Evolutionary conservation across 225 moss, liverwort and hornwort genomes (phyloP), one percentile per base, ranked within the genome.

Genomic region (Anthoceros angustus): DNA sequence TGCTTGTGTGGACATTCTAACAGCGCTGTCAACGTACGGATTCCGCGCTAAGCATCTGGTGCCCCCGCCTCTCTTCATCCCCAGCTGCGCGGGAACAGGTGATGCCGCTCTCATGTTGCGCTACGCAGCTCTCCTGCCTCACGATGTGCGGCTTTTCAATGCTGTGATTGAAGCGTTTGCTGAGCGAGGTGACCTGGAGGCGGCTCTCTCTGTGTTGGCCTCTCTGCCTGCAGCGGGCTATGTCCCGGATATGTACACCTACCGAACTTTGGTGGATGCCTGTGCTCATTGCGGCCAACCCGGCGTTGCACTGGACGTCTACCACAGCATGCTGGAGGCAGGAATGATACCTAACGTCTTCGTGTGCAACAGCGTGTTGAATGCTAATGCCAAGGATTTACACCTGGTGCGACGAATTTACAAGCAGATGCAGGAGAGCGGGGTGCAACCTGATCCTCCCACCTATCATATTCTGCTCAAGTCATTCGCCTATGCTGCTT

Each of bases 281-380:
- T 95, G 94, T 76, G 88, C 88, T 64, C 82, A 80, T 63, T 76
- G 78, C 69, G 77, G 78, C 68, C 85, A 88, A 41, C 75, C 86
- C 63, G 77, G 83, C 15, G 82, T 77, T 76, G 94, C 94, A 66
- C 62, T 70, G 49, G 74, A 79, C 77, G 78, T 90, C 55, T 90
- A 88, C 75, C 77, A 95, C 85, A 73, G 72, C 48, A 80, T 95
- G 73, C 62, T 86, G 62, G 77, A 79, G 73, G 83, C 84, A 26
- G 94, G 94, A 68, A 67, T 73, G 7, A 69, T 76, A 61, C 85
- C 88, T 26, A 95, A 95, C 66, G 72, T 78, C 63, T 95, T 77
- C 76, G 74, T 95, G 41, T 95, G 86, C 72, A 95, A 95, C 63
- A 91, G 94, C 73, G 77, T 88, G 68, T 88, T 95, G 87, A 90